Evolutionary conservation across 169 alveolate genomes (phyloP).

Genomic region (Babesia bovis): DNA sequence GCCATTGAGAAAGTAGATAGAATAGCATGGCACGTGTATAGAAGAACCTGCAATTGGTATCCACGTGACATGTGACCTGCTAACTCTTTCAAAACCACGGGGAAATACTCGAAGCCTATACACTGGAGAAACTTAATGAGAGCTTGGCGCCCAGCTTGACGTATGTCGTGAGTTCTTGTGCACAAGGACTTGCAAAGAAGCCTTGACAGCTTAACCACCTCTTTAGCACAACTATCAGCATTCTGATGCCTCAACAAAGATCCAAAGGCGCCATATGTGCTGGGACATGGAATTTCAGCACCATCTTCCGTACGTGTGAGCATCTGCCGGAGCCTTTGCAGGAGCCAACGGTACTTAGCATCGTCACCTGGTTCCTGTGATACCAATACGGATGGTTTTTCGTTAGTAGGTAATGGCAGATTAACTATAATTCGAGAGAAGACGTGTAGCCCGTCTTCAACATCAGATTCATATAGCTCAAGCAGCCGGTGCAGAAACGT

Average conservation of each 20-base stretch:
- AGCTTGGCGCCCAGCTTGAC: slow-evolving; percentile 35
- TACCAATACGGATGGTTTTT: neutral
- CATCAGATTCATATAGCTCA: slow-evolving; percentile 7
- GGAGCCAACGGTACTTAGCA: neutral
- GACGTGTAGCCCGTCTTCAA: slow-evolving; percentile 8
- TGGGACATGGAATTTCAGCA: slow-evolving; percentile 36
- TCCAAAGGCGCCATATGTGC: slow-evolving; percentile 45
- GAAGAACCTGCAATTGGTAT: slow-evolving; percentile 39
- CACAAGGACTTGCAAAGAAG: slow-evolving; percentile 29
- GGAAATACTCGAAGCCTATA: slow-evolving; percentile 19
- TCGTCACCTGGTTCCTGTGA: neutral
- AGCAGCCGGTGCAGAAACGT: slow-evolving; percentile 37
- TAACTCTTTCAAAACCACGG: slow-evolving; percentile 40
- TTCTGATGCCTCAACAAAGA: slow-evolving; percentile 24
- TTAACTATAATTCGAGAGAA: slow-evolving; percentile 15
- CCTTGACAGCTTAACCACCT: slow-evolving; percentile 38
- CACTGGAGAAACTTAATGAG: slow-evolving; percentile 33
- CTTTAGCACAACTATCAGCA: slow-evolving; percentile 10
- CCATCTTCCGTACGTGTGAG: slow-evolving; percentile 15
- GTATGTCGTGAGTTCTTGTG: slow-evolving; percentile 29
- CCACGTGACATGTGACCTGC: slow-evolving; percentile 34
- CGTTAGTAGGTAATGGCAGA: neutral
- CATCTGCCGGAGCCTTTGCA: slow-evolving; percentile 25
- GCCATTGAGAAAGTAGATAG: slow-evolving; percentile 10
- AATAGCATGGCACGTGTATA: slow-evolving; percentile 47